A percentile compares a stretch with the other conserved stretches of the same genome.
phyloP scores from a whole-genome alignment of 1,139 yeast genomes.

The Taiozyma sp. region DNA sequence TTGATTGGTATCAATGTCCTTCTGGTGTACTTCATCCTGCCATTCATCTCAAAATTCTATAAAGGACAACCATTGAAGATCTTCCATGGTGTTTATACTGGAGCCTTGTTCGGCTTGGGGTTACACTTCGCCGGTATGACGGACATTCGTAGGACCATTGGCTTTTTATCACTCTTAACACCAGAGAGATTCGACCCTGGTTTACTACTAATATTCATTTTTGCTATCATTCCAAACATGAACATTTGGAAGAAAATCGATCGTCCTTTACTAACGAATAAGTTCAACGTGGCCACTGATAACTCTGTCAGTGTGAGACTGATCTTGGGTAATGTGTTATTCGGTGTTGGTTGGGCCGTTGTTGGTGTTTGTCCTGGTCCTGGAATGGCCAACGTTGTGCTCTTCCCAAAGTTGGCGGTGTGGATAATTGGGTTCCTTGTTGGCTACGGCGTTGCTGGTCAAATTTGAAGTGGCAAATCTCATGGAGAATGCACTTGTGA shows the following conservation, averaged over 20 bases:
- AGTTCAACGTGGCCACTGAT: constrained; percentile 22
- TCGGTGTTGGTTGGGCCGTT: constrained; percentile 44
- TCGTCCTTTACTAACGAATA: constrained; percentile 21
- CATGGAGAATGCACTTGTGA: too few relatives aligned
- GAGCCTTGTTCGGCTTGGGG: constrained; percentile 40
- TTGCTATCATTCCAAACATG: constrained; percentile 38
- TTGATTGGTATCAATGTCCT: constrained; percentile 10
- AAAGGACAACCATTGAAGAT: constrained; percentile 12
- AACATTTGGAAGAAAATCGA: constrained; percentile 25
- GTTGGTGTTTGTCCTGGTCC: constrained; percentile 46
- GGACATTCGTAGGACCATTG: constrained; percentile 36
- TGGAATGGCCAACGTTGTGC: constrained; percentile 22
- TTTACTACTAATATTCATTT: constrained; percentile 34
- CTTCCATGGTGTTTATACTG: constrained; percentile 30
- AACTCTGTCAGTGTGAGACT: constrained; percentile 24
- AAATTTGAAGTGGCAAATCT: not conserved
- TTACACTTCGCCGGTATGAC: constrained; percentile 41
- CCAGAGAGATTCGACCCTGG: constrained; percentile 39
- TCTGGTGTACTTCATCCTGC: constrained; percentile 25
- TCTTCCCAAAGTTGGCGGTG: constrained; percentile 2
- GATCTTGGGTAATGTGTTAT: constrained; percentile 33
- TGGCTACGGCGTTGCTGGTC: constrained; percentile 8
- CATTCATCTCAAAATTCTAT: constrained; percentile 14
- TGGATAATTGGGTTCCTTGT: constrained; percentile 13
- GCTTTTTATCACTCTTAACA: constrained; percentile 35